Evolutionary conservation across 768 basidiomycete genomes (phyloP).

Genomic region (Gautieria morchelliformis): DNA sequence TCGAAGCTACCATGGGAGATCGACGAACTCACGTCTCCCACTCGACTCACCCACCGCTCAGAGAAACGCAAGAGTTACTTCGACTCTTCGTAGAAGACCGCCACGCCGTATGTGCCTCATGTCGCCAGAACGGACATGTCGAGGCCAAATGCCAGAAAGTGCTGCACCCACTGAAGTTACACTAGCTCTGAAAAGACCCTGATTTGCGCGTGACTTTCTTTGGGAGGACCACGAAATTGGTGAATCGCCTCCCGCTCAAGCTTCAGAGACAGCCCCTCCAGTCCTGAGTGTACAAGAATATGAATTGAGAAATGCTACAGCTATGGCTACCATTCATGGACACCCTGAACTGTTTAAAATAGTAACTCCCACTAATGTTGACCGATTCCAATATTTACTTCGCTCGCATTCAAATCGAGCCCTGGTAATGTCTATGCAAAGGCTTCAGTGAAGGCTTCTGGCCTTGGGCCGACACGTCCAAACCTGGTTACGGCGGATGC

Average conservation of each 20-base stretch:
- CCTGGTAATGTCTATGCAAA: conserved; percentile 24
- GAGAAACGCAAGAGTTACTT: too few species aligned
- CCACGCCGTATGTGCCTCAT: not conserved
- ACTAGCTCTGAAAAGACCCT: not conserved
- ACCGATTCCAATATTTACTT: conserved; percentile 21
- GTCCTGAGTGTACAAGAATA: not conserved
- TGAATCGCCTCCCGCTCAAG: not conserved
- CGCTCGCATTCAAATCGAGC: conserved; percentile 27
- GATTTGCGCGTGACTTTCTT: not conserved
- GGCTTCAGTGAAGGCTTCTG: conserved; percentile 34
- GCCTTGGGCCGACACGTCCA: conserved; percentile 27
- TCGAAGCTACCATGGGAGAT: too few species aligned
- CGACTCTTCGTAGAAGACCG: too few species aligned
- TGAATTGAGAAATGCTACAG: conserved; percentile 12
- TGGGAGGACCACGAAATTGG: not conserved
- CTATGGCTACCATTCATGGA: conserved; percentile 15
- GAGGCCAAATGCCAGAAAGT: not conserved
- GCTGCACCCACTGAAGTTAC: not conserved
- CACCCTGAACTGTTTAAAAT: conserved; percentile 28
- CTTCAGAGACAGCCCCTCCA: not conserved
- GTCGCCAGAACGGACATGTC: not conserved
- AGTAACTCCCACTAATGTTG: conserved; percentile 26
- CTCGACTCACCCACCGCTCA: too few species aligned
- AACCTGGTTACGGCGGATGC: too few species aligned
- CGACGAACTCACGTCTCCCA: too few species aligned